Percentiles rank a stretch among this genome's conserved stretches.
These are phyloP conservation scores for Phytopythium vexans DNA, from an alignment of 352 stramenopile genomes.

Conservation along the genomic window DNA sequence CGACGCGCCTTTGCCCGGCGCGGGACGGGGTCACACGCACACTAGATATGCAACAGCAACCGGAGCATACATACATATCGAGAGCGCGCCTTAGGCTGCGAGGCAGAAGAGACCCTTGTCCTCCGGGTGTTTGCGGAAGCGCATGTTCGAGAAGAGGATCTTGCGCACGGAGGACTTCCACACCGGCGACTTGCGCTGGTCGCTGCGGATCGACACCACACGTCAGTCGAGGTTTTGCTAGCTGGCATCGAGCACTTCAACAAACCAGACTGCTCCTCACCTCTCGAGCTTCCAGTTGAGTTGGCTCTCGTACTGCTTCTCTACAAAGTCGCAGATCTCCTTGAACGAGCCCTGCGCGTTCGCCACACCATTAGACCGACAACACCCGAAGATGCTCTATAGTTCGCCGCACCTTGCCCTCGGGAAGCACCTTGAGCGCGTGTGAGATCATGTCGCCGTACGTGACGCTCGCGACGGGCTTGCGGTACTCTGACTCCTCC, in stretches of 20 bases:
- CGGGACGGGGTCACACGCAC: no score
- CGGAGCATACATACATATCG: no score
- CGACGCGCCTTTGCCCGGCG: no score
- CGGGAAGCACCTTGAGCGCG: slow-evolving; percentile 57
- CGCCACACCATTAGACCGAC: background rate
- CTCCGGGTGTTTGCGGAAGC: slow-evolving; percentile 74
- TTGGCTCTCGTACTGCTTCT: slow-evolving; percentile 81
- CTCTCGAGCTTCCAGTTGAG: slow-evolving; percentile 91
- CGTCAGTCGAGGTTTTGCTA: background rate
- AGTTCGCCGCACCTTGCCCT: slow-evolving; percentile 51
- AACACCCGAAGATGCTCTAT: slow-evolving; percentile 1
- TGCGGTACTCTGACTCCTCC: slow-evolving; percentile 58
- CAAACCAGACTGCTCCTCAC: slow-evolving; percentile 14
- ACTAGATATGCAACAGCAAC: no score
- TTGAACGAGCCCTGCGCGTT: slow-evolving; percentile 72
- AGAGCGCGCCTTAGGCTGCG: slow-evolving; percentile 21
- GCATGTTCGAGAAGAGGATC: slow-evolving; percentile 86
- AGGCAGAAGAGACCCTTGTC: slow-evolving; percentile 76
- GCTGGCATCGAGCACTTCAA: no score
- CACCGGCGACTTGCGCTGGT: slow-evolving; percentile 83
- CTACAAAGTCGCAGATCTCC: slow-evolving; percentile 88
- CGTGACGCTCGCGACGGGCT: slow-evolving; percentile 75
- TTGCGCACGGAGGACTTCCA: slow-evolving; percentile 90
- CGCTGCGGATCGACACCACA: slow-evolving; percentile 19
- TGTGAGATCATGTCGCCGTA: slow-evolving; percentile 90